These are phyloP conservation scores for Candida hungchunana DNA, from an alignment of 805 yeast genomes.

Conservation along the genomic window DNA sequence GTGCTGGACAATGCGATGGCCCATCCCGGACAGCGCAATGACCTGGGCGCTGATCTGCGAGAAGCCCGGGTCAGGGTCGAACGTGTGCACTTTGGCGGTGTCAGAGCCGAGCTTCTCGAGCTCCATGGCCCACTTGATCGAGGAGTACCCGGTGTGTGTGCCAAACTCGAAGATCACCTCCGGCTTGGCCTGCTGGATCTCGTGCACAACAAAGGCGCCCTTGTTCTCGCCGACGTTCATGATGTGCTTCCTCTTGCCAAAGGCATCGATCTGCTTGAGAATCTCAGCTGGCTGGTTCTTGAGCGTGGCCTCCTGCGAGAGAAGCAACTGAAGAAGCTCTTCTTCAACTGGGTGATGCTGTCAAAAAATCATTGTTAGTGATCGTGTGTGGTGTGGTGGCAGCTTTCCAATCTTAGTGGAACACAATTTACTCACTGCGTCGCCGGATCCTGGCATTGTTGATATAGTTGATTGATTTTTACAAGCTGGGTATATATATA, in stretches of 20 bases:
- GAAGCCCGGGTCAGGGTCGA: slow-evolving; percentile 17
- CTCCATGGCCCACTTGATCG: slow-evolving; percentile 17
- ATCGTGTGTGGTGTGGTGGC: too few species aligned
- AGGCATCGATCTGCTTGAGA: slow-evolving; percentile 15
- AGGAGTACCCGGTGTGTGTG: slow-evolving; percentile 19
- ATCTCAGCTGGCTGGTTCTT: slow-evolving; percentile 17
- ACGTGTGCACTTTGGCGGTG: slow-evolving; percentile 16
- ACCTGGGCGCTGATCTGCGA: slow-evolving; percentile 12
- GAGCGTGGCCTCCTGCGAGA: slow-evolving; percentile 6
- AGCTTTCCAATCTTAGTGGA: too few species aligned
- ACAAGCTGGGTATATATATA: too few species aligned
- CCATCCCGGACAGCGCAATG: slow-evolving; percentile 20
- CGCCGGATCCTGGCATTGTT: too few species aligned
- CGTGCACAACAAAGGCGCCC: slow-evolving; percentile 3
- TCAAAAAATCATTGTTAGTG: too few species aligned
- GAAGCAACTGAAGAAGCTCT: slow-evolving; percentile 8
- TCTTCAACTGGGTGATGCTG: slow-evolving; percentile 6
- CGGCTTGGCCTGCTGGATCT: slow-evolving; percentile 11
- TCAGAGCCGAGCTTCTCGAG: slow-evolving; percentile 7
- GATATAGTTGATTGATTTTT: too few species aligned
- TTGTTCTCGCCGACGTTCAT: slow-evolving; percentile 11
- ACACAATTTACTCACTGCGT: too few species aligned
- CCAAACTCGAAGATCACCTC: slow-evolving; percentile 22
- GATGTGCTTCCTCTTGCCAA: slow-evolving; percentile 1
- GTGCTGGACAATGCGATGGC: slow-evolving; percentile 13